phyloP scores from a whole-genome alignment of 495 filamentous ascomycete species.

The Daldinia bambusicola region DNA sequence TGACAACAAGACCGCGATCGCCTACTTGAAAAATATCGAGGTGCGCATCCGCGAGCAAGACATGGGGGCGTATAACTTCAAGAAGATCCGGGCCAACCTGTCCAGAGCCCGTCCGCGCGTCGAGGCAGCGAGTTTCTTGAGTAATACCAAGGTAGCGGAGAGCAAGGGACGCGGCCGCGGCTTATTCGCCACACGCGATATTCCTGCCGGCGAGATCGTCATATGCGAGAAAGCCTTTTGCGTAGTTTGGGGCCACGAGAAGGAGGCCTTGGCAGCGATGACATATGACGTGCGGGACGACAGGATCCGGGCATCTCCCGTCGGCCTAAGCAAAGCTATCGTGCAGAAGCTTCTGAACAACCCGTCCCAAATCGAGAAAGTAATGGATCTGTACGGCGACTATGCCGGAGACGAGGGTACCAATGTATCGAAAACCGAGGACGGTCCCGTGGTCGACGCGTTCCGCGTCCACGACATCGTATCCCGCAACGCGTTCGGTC shows the following conservation, averaged over 20 bases:
- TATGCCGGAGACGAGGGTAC: constrained; percentile 48
- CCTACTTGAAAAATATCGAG: constrained; percentile 42
- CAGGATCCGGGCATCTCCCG: constrained; percentile 46
- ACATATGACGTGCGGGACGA: constrained; percentile 44
- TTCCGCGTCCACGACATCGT: constrained; percentile 54
- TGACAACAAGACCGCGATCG: constrained; percentile 34
- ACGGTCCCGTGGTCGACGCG: constrained; percentile 49
- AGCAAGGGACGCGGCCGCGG: constrained; percentile 49
- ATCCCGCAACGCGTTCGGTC: constrained; percentile 51
- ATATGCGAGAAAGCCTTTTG: constrained; percentile 65
- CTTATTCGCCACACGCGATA: constrained; percentile 58
- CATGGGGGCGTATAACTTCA: constrained; percentile 55
- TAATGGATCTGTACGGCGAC: constrained; percentile 53
- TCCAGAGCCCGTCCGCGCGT: constrained; percentile 44
- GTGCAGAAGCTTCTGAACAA: constrained; percentile 58
- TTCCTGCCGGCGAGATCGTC: constrained; percentile 60
- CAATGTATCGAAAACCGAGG: constrained; percentile 16
- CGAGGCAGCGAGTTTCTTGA: constrained; percentile 48
- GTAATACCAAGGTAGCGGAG: constrained; percentile 25
- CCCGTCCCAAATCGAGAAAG: constrained; percentile 49
- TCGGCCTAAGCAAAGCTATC: constrained; percentile 50
- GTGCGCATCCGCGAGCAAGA: constrained; percentile 46
- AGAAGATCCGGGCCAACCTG: constrained; percentile 42
- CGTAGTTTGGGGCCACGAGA: constrained; percentile 39
- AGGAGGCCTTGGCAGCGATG: constrained; percentile 35